phyloP scores from a whole-genome alignment of 192 early-diverging fungal species.

The Rhizophagus sp. region DNA sequence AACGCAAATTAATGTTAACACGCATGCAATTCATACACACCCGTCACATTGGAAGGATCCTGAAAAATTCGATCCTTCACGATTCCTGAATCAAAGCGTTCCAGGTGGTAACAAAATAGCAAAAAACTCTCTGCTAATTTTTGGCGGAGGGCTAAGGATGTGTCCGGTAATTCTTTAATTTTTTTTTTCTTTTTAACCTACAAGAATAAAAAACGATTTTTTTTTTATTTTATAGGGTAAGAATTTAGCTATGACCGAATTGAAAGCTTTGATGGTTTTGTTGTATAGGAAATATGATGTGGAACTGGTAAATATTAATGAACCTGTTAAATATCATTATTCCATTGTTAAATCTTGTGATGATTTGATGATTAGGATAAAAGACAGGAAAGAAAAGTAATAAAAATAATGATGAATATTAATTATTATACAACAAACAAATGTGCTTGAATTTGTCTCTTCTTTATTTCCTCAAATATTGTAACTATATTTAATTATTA shows the following conservation, averaged over 20 bases:
- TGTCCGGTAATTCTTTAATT: background rate
- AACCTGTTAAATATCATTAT: constrained; percentile 9
- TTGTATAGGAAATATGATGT: constrained; percentile 16
- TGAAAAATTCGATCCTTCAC: constrained; percentile 18
- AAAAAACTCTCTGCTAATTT: constrained; percentile 20
- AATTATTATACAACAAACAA: too few species aligned
- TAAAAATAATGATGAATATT: too few species aligned
- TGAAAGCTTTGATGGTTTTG: constrained; percentile 5
- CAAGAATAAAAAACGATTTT: background rate
- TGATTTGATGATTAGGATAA: background rate
- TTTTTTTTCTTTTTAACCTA: background rate
- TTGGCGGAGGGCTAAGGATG: constrained; percentile 16
- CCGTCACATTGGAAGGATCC: constrained; percentile 7
- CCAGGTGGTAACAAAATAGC: background rate
- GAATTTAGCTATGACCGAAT: background rate
- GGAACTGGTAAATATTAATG: background rate
- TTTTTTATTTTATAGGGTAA: background rate
- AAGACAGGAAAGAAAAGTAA: background rate
- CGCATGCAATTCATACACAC: background rate
- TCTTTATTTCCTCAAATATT: too few species aligned
- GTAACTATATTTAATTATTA: too few species aligned
- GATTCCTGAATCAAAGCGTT: background rate
- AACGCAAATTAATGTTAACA: constrained; percentile 21
- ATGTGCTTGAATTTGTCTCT: too few species aligned
- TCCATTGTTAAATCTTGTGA: background rate